Percentiles rank a stretch among this genome's conserved stretches.
These are phyloP conservation scores for Polygonum maritimum DNA, from an alignment of 148 eudicot genomes.

Conservation along the genomic window DNA sequence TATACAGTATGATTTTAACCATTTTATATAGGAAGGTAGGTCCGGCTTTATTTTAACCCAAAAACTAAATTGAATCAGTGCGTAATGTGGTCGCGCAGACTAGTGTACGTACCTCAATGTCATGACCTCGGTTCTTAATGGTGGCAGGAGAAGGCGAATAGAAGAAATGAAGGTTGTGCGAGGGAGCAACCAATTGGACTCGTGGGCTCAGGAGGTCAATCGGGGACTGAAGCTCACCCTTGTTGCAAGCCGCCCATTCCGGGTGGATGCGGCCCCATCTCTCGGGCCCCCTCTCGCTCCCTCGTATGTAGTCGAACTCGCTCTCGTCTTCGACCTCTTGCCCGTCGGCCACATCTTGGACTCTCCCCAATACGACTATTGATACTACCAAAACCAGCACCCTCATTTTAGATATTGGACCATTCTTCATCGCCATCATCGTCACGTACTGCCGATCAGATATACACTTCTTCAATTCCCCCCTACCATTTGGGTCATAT, in stretches of 20 bases:
- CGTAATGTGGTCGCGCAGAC: no score
- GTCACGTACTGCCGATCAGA: no score
- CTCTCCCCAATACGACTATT: neutral
- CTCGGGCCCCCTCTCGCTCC: constrained; percentile 23
- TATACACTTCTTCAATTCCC: no score
- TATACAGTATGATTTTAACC: no score
- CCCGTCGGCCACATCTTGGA: neutral
- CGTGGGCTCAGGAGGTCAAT: constrained; percentile 17
- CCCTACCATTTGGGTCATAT: no score
- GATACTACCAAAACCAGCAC: neutral
- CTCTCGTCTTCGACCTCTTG: constrained; percentile 16
- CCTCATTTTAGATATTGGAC: neutral
- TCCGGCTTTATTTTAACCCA: no score
- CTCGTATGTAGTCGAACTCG: constrained; percentile 18
- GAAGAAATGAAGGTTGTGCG: constrained; percentile 13
- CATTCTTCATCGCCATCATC: no score
- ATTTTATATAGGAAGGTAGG: no score
- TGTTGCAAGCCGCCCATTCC: constrained; percentile 23
- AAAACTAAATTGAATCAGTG: no score
- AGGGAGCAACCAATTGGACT: constrained; percentile 8
- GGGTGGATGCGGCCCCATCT: constrained; percentile 25
- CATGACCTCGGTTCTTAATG: constrained; percentile 30
- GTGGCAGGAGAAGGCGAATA: constrained; percentile 27
- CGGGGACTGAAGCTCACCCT: constrained; percentile 36
- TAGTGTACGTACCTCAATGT: constrained; percentile 6